Evolutionary conservation across 768 basidiomycete species (phyloP), one percentile per base, ranked within the genome.

Genomic region (Auriscalpium microsporum): DNA sequence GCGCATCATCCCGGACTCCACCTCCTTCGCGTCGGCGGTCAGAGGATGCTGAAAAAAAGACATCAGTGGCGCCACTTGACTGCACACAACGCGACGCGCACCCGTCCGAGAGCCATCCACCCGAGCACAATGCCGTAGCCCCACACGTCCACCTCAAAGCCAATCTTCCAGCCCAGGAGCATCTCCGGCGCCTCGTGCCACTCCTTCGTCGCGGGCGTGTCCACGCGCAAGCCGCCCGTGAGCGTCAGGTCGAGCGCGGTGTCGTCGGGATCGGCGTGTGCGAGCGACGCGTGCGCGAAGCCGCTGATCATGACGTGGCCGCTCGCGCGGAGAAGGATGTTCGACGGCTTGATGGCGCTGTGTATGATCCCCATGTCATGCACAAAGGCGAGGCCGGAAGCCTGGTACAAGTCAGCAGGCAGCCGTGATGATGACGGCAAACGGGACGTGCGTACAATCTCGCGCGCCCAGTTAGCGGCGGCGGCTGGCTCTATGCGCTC

Each of bases 91-190:
- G 17, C 21, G 23, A 56, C 50, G 21, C 28, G 28, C 51, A 62
- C 61, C 50, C 51, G 53, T 44, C 61, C 61, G 13, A 52, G 52
- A n/a, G 50, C 54, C 55, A 62, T 60, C 61, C 61, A 62, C 49
- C 53, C 35, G 28, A 62, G 34, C 16, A 62, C 48, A 35, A 55
- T 28, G 1, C 61, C 61, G 21, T 53, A 57, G 11, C 55, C 58
- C 61, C 61, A 62, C 50, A 49, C 56, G 38, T 62, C 61, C 17
- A 57, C 61, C 53, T 62, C 58, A 11, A 36, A 49, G 8, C 61
- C 61, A 40, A 57, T 47, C 19, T 62, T 53, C 56, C 50, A 56
- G 37, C 58, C 61, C 13, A 57, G 16, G 37, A 62, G 50, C 50
- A 60, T 49, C 44, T 62, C 61, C 4, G 61, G 61, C 35, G 61